phyloP scores from a whole-genome alignment of 2,329 filamentous ascomycete species.

The Sarocladium oryzae region DNA sequence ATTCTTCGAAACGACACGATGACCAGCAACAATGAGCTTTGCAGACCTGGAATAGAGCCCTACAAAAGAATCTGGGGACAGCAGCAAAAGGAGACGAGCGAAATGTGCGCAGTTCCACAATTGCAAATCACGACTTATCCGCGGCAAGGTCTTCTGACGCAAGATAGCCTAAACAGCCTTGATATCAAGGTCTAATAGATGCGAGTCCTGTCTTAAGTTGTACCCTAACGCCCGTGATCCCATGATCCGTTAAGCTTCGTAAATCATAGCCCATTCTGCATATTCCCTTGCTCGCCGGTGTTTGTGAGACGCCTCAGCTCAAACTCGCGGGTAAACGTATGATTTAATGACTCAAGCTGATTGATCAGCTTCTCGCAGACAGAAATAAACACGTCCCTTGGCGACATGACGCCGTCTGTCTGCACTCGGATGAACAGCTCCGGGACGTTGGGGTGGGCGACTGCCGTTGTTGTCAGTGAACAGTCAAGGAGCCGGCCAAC shows the following conservation, averaged over 20 bases:
- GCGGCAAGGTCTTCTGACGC: neutral
- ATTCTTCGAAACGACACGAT: neutral
- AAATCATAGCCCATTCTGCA: constrained; percentile 27
- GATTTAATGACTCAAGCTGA: constrained; percentile 71
- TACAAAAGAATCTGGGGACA: neutral
- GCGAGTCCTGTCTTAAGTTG: neutral
- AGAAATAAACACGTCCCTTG: constrained; percentile 80
- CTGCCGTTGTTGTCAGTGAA: constrained; percentile 18
- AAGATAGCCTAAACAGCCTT: neutral
- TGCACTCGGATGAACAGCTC: constrained; percentile 71
- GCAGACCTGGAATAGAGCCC: neutral
- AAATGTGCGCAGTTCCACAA: neutral
- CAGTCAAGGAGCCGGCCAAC: no score
- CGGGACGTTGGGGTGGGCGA: constrained; percentile 54
- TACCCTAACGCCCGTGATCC: constrained; percentile 2
- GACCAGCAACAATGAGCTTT: neutral
- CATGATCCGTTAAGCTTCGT: neutral
- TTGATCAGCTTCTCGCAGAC: constrained; percentile 78
- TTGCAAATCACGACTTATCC: neutral
- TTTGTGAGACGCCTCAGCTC: constrained; percentile 81
- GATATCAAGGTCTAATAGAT: neutral
- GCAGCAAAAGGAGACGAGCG: neutral
- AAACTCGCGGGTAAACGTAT: constrained; percentile 89
- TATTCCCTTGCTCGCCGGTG: constrained; percentile 50
- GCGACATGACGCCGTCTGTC: constrained; percentile 80